Evolutionary conservation across 1,284 basidiomycete species (phyloP), one percentile per base, ranked within the genome.

Genomic region (Cutaneotrichosporon sp.): DNA sequence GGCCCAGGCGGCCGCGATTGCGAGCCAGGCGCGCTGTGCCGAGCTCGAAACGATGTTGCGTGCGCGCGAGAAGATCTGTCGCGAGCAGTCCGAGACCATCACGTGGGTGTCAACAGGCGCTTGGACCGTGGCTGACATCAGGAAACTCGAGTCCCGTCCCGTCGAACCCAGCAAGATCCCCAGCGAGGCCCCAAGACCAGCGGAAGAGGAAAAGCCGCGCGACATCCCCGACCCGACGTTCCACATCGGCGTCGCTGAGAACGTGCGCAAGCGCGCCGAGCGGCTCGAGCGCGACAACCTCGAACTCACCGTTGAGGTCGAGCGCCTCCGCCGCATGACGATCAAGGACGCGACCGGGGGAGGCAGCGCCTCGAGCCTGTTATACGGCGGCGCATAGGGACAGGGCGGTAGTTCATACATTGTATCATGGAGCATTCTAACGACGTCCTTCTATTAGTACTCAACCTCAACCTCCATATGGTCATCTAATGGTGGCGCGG

Each of bases 211-310:
- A 4, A 56, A 56, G 53, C 36, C 38, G 38, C n/a, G n/a, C 32
- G 40, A 56, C 18, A 26, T 42, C 10, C 38, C 38, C 52, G 64
- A 67, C 57, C 31, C 42, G 16, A 58, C 34, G 9, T 60, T 68
- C 57, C 74, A 73, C 61, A 53, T 71, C 30, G 61, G 32, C 31
- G 63, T 74, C 8, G 66, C 73, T 21, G 73, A 73, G 32, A 65
- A 74, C 32, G 42, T 52, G 46, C 53, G 49, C 10, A 70, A 72
- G 32, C 61, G 63, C 46, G 36, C 69, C 18, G 74, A 73, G 57
- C 63, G 64, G 58, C 55, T 73, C 18, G 74, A 73, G 62, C 64
- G 71, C 40, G 76, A 77, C 52, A 75, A 75, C 55, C 66, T 75
- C n/a, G 70, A 74, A 51, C 61, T 69, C 46, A 46, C 31, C 2